Evolutionary conservation across 2,329 filamentous ascomycete species (phyloP).

Genomic region (Fusarium proliferatum): DNA sequence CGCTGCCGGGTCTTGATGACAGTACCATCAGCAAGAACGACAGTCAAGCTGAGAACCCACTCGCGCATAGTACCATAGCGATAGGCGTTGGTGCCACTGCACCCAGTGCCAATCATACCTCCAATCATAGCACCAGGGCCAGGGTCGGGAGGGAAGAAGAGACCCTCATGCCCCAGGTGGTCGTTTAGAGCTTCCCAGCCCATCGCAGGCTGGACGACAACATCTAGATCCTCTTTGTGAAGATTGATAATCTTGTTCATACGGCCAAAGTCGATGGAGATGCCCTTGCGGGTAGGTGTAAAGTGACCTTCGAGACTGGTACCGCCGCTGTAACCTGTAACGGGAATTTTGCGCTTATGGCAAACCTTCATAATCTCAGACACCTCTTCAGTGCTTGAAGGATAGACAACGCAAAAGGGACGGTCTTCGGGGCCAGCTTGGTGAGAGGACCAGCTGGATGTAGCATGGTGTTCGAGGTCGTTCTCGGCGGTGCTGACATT

Average conservation of each 20-base stretch:
- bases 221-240: conserved; percentile 81
- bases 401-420: conserved; percentile 80
- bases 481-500: conserved; percentile 70
- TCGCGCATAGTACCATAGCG: conserved; percentile 95
- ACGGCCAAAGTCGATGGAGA: conserved; percentile 85
- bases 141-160: conserved; percentile 94
- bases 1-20: conserved; percentile 89
- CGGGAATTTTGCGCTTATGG: conserved; percentile 81
- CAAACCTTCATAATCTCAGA: conserved; percentile 90
- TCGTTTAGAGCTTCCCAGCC: conserved; percentile 91
- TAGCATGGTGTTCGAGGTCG: conserved; percentile 67
- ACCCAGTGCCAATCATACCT: conserved; percentile 82
- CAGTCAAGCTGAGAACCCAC: conserved; percentile 88
- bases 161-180: conserved; percentile 74
- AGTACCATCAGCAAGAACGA: conserved; percentile 90
- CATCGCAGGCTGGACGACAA: conserved; percentile 82
- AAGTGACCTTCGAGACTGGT: conserved; percentile 93
- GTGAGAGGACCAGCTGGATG: conserved; percentile 73
- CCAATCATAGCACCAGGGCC: conserved; percentile 94
- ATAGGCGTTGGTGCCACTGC: conserved; percentile 87
- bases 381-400: conserved; percentile 82
- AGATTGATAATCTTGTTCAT: conserved; percentile 86
- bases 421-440: conserved; percentile 59
- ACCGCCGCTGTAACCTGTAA: conserved; percentile 87
- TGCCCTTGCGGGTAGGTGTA: conserved; percentile 81